Conservation (phyloP, 345 rosid genomes). For the Murraya paniculata region DNA sequence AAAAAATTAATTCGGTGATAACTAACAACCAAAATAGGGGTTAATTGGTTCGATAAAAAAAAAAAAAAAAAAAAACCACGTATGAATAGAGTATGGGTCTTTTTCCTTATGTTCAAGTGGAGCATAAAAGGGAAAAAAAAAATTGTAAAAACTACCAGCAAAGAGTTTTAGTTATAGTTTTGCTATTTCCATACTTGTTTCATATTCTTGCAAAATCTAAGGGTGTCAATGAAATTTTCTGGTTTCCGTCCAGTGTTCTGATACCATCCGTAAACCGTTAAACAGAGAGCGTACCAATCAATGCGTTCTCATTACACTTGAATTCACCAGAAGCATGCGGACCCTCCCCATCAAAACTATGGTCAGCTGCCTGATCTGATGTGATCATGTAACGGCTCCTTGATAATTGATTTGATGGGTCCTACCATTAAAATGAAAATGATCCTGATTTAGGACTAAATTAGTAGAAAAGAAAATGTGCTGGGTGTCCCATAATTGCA, state of each 20-base stretch:
- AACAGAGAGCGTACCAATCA: background rate
- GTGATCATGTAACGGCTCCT: conserved; percentile 22
- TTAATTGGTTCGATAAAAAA: too few relatives aligned
- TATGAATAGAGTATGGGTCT: background rate
- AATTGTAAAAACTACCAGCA: background rate
- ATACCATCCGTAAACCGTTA: background rate
- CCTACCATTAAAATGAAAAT: background rate
- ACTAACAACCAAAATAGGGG: too few relatives aligned
- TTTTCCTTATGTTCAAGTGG: background rate
- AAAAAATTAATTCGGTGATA: too few relatives aligned
- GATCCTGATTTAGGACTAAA: background rate
- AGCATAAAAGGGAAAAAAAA: too few relatives aligned
- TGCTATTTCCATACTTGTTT: background rate
- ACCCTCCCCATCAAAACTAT: conserved; percentile 1
- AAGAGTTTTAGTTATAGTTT: background rate
- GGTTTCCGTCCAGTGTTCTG: background rate
- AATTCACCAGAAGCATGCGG: background rate
- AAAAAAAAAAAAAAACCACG: too few relatives aligned
- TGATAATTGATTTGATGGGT: conserved; percentile 15
- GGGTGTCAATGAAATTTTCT: background rate
- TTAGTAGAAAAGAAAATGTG: background rate
- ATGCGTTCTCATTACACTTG: background rate
- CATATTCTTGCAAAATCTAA: background rate
- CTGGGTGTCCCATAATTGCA: too few relatives aligned
- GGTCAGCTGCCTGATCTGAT: background rate